These are phyloP conservation scores for Ganoderma boninense DNA, from an alignment of 1,284 basidiomycete genomes.

Conservation along the genomic window DNA sequence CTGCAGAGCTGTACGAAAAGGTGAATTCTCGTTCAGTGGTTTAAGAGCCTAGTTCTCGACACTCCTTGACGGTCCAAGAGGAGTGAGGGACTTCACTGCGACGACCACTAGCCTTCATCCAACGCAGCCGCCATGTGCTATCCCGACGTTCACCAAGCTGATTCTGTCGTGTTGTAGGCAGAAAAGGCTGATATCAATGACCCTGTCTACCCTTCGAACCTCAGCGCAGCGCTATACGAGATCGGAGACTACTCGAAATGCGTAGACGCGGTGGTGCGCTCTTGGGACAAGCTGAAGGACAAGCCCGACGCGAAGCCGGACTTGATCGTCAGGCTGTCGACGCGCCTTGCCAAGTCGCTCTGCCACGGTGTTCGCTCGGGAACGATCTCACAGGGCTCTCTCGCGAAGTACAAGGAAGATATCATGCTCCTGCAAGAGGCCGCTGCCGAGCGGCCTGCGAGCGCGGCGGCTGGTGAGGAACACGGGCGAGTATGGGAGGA, in stretches of 20 bases:
- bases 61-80: no score
- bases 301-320: slow-evolving; percentile 7
- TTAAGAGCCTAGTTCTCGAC: neutral
- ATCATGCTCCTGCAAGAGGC: slow-evolving; percentile 9
- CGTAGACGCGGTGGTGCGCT: slow-evolving; percentile 38
- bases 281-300: slow-evolving; percentile 29
- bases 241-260: slow-evolving; percentile 39
- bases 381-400: neutral
- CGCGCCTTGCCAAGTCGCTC: slow-evolving; percentile 21
- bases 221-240: slow-evolving; percentile 46
- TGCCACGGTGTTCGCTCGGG: slow-evolving; percentile 18
- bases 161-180: slow-evolving; percentile 15
- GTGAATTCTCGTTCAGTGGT: neutral
- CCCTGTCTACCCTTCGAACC: slow-evolving; percentile 43
- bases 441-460: neutral
- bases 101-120: neutral
- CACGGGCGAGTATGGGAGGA: slow-evolving; percentile 9
- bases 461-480: neutral
- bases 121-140: no score
- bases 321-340: slow-evolving; percentile 21
- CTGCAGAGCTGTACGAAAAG: slow-evolving; percentile 13
- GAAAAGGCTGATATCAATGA: slow-evolving; percentile 24
- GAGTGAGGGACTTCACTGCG: neutral
- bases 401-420: neutral
- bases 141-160: neutral